These are phyloP conservation scores for Mimosa bimucronata DNA, from an alignment of 306 rosid genomes.

Conservation along the genomic window DNA sequence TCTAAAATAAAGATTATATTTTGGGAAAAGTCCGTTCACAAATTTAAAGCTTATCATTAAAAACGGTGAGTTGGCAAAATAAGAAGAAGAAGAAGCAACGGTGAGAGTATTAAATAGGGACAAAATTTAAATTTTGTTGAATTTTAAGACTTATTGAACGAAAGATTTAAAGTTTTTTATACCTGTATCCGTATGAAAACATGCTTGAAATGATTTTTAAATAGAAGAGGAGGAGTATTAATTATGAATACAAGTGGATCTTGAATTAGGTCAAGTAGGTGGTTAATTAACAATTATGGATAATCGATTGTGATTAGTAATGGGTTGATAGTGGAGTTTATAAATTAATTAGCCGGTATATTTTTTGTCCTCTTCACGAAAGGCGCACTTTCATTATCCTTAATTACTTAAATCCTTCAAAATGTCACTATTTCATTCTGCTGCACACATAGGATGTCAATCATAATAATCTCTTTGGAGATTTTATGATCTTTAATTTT, in stretches of 20 bases:
- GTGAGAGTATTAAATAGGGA: too few relatives aligned
- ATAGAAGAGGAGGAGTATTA: neutral
- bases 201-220: too few relatives aligned
- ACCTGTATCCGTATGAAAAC: too few relatives aligned
- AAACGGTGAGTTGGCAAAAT: too few relatives aligned
- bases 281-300: neutral
- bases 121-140: too few relatives aligned
- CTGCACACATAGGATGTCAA: neutral
- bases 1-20: too few relatives aligned
- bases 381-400: neutral
- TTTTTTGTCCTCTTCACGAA: neutral
- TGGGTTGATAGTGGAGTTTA: slow-evolving; percentile 16
- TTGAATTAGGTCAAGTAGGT: neutral
- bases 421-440: neutral
- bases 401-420: neutral
- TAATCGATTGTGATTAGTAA: neutral
- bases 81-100: too few relatives aligned
- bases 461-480: neutral
- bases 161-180: too few relatives aligned
- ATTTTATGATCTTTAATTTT: neutral
- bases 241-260: neutral
- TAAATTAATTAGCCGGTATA: neutral
- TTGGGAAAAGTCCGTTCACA: too few relatives aligned
- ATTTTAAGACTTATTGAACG: too few relatives aligned
- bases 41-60: too few relatives aligned